Evolutionary conservation across 2,329 filamentous ascomycete genomes (phyloP), one percentile per base, ranked within the genome.

Genomic region (Botrytis aclada): DNA sequence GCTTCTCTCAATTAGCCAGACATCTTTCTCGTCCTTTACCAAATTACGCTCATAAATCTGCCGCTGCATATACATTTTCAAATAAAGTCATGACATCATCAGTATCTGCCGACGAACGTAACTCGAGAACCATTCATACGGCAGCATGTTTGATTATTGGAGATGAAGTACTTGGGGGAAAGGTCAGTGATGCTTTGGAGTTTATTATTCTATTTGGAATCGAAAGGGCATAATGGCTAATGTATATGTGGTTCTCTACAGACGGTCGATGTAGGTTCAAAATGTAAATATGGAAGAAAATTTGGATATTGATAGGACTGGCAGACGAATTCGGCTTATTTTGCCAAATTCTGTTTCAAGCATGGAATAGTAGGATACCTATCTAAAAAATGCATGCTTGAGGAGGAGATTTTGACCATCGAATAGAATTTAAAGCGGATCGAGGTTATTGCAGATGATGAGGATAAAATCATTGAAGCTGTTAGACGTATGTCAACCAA

Each of bases 101-200:
- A 74, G n/a, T 29, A 74, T 85, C 86, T 79, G 84, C 85, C 7
- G 85, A 86, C 74, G 85, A 88, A 79, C 86, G 88, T 76, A 87
- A 86, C 79, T 85, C 87, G 78, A 86, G 90, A 80, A 90, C 88
- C 74, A 97, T 98, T 77, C 90, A 94, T 80, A 98, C 95, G 64
- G 96, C 95, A 18, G 95, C 92, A 72, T 97, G 94, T 82, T 84
- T 98, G 76, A 94, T 99, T 74, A 98, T 99, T 79, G 95, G 95
- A n/a, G 95, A 98, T 83, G 95, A 98, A 82, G 94, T 98, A 8
- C 86, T 98, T 6, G 95, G 94, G 34, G 95, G 96, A 78, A 98
- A 98, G 91, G 95, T 94, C 2, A 45, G 70, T 71, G n/a, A 16
- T 32, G 14, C 25, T 3, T 34, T 82, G 76, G 85, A 80, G 39